A percentile compares a stretch with the other conserved stretches of the same genome.
phyloP scores from a whole-genome alignment of 2,329 filamentous ascomycete genomes.

The Colletotrichum karsti region DNA sequence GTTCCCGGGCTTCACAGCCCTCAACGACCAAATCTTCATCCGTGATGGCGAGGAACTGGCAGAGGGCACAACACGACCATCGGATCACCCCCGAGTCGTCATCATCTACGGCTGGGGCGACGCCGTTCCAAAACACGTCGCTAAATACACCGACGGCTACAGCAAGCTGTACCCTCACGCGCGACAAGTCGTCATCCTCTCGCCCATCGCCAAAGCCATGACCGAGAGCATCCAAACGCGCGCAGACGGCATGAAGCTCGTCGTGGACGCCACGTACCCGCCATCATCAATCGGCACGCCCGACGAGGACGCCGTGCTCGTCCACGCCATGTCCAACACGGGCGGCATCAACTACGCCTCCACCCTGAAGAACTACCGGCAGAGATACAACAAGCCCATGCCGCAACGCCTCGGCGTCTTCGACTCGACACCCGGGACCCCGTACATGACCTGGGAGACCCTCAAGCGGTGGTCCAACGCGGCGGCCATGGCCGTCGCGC shows the following conservation, averaged over 20 bases:
- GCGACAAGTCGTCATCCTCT: constrained; percentile 59
- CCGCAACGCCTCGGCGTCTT: constrained; percentile 58
- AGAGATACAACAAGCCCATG: constrained; percentile 46
- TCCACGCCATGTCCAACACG: constrained; percentile 67
- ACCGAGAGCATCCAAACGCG: constrained; percentile 52
- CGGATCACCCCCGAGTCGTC: constrained; percentile 52
- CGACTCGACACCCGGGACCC: constrained; percentile 63
- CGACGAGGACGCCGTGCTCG: constrained; percentile 44
- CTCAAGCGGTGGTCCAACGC: constrained; percentile 60
- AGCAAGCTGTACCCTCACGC: constrained; percentile 58
- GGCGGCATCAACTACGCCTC: constrained; percentile 63
- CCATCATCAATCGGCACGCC: constrained; percentile 28
- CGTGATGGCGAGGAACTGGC: constrained; percentile 41
- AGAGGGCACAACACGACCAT: constrained; percentile 26
- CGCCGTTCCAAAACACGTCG: constrained; percentile 60
- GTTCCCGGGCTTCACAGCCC: constrained; percentile 54
- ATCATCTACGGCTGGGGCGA: constrained; percentile 68
- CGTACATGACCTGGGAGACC: constrained; percentile 49
- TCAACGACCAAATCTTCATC: constrained; percentile 57
- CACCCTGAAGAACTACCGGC: constrained; percentile 54
- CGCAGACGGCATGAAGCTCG: constrained; percentile 52
- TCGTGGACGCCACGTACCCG: constrained; percentile 49
- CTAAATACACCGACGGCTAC: constrained; percentile 64
- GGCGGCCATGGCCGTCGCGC: constrained; percentile 58
- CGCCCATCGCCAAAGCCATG: constrained; percentile 56